Conservation (phyloP, 2,329 filamentous ascomycete species). For the Alternaria brassicicola region DNA sequence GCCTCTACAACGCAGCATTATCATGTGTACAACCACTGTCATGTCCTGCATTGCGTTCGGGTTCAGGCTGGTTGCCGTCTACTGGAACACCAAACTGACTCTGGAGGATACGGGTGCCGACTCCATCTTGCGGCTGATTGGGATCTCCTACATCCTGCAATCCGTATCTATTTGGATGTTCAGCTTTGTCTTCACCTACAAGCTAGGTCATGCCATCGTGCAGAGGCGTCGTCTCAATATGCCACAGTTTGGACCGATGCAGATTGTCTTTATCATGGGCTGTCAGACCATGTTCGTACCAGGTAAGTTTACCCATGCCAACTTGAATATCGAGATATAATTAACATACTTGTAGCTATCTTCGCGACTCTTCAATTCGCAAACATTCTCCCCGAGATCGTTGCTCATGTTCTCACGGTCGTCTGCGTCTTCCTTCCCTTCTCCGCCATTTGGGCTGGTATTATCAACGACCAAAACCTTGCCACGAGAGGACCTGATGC, state of each 20-base stretch:
- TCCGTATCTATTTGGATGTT: slow-evolving; percentile 67
- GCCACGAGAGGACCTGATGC: slow-evolving; percentile 28
- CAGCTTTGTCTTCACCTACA: slow-evolving; percentile 65
- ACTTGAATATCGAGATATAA: not conserved
- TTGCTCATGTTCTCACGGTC: slow-evolving; percentile 61
- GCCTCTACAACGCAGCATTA: slow-evolving; percentile 49
- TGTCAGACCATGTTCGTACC: slow-evolving; percentile 70
- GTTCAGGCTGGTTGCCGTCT: slow-evolving; percentile 60
- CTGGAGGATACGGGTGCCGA: slow-evolving; percentile 47
- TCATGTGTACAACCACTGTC: slow-evolving; percentile 56
- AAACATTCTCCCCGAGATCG: slow-evolving; percentile 58
- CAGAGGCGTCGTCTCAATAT: slow-evolving; percentile 63
- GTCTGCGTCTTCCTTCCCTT: slow-evolving; percentile 69
- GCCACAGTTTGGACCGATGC: slow-evolving; percentile 67
- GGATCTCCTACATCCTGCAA: slow-evolving; percentile 57
- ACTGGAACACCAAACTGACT: slow-evolving; percentile 53
- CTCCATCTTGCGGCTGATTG: slow-evolving; percentile 24
- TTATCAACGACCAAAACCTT: slow-evolving; percentile 33
- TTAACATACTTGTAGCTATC: slow-evolving; percentile 56
- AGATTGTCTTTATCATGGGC: slow-evolving; percentile 71
- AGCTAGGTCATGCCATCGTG: slow-evolving; percentile 64
- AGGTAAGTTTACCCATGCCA: slow-evolving; percentile 49
- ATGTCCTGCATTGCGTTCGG: slow-evolving; percentile 60
- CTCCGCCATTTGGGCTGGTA: slow-evolving; percentile 68
- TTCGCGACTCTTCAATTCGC: slow-evolving; percentile 65